A percentile compares a stretch with the other conserved stretches of the same genome.
phyloP scores from a whole-genome alignment of 169 alveolate genomes.

The Theileria luwenshuni region DNA sequence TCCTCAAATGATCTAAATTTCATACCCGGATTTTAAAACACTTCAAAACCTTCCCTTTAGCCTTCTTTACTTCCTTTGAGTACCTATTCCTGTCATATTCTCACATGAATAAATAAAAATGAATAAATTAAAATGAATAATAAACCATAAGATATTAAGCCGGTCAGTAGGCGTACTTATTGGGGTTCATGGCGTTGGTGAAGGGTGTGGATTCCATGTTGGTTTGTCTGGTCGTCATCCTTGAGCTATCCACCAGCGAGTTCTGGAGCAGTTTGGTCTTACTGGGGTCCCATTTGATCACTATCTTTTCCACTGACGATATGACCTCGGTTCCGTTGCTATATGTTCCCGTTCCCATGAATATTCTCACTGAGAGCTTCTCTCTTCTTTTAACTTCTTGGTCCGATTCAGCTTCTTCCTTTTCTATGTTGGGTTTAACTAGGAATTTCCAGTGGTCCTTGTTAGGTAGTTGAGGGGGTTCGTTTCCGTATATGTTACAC shows the following conservation, averaged over 20 bases:
- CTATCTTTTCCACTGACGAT: constrained; percentile 79
- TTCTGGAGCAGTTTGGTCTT: constrained; percentile 76
- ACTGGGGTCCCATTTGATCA: constrained; percentile 83
- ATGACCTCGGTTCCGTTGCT: constrained; percentile 84
- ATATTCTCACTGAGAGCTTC: constrained; percentile 76
- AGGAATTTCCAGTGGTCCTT: constrained; percentile 88
- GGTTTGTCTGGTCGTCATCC: constrained; percentile 23
- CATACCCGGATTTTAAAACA: too few species aligned
- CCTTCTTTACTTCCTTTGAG: too few species aligned
- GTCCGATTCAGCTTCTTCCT: constrained; percentile 51
- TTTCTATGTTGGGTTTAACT: constrained; percentile 30
- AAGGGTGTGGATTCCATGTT: constrained; percentile 55
- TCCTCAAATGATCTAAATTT: too few species aligned
- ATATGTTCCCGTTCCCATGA: constrained; percentile 85
- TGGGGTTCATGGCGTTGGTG: constrained; percentile 59
- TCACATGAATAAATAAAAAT: background rate
- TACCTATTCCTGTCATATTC: too few species aligned
- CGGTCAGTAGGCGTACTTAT: constrained; percentile 16
- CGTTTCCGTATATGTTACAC: constrained; percentile 82
- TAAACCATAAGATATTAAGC: too few species aligned
- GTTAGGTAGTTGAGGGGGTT: constrained; percentile 86
- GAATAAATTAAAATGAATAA: background rate
- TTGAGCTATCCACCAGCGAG: constrained; percentile 32
- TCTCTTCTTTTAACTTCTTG: constrained; percentile 57
- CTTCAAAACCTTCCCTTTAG: too few species aligned